Evolutionary conservation across 306 rosid species (phyloP).

Genomic region (Ceratonia siliqua): DNA sequence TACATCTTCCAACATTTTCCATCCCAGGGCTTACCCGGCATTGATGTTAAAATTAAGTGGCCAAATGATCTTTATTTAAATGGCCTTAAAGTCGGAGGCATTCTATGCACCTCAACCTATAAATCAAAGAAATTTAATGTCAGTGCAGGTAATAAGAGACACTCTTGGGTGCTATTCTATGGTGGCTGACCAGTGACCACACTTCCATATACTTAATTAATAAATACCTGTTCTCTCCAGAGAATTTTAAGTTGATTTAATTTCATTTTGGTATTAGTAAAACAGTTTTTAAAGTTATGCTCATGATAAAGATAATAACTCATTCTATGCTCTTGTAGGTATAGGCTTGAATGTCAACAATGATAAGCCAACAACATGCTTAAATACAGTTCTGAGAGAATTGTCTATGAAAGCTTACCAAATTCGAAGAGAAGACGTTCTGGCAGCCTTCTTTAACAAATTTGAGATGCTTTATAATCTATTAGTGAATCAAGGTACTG

Average conservation of each 20-base stretch:
- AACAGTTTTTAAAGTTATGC: slow-evolving; percentile 8
- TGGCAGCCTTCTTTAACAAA: slow-evolving; percentile 79
- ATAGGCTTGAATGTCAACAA: slow-evolving; percentile 85
- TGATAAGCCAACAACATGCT: slow-evolving; percentile 83
- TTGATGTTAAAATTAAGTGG: slow-evolving; percentile 94
- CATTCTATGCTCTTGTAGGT: slow-evolving; percentile 57
- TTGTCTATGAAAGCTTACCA: slow-evolving; percentile 53
- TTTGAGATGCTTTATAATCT: slow-evolving; percentile 67
- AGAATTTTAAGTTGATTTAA: slow-evolving; percentile 8
- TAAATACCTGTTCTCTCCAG: slow-evolving; percentile 1
- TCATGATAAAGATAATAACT: slow-evolving; percentile 26
- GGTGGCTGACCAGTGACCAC: slow-evolving; percentile 11
- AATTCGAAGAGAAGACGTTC: slow-evolving; percentile 73
- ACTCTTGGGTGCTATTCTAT: slow-evolving; percentile 33
- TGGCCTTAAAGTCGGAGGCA: slow-evolving; percentile 89
- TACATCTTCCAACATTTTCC: slow-evolving; percentile 29
- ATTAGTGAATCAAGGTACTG: slow-evolving; percentile 75
- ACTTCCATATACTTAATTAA: slow-evolving; percentile 9
- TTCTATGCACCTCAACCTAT: slow-evolving; percentile 84
- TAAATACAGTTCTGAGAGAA: slow-evolving; percentile 65
- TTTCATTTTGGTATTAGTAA: background rate
- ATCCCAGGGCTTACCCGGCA: slow-evolving; percentile 75
- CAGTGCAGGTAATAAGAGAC: slow-evolving; percentile 70
- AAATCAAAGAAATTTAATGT: slow-evolving; percentile 76
- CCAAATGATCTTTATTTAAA: slow-evolving; percentile 92